Evolutionary conservation across 2,329 filamentous ascomycete genomes (phyloP).

Genomic region (Diaporthe sp.): DNA sequence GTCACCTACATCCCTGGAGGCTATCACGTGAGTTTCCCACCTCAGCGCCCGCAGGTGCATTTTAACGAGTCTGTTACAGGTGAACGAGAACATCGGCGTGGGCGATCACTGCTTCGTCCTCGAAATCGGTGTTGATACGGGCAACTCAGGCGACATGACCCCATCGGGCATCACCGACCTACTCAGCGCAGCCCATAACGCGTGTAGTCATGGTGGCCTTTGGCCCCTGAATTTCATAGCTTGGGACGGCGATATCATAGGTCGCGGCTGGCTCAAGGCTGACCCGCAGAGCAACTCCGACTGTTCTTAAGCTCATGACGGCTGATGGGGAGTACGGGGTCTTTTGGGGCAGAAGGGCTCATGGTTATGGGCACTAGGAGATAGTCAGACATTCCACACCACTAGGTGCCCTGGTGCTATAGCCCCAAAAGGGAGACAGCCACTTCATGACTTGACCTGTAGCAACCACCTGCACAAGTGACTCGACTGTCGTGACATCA

Average conservation of each 20-base stretch:
- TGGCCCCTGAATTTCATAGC: not conserved
- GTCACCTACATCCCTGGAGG: not conserved
- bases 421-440: too few species aligned
- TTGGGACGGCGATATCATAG: not conserved
- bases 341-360: fast-evolving
- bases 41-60: not conserved
- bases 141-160: not conserved
- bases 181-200: fast-evolving
- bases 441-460: too few species aligned
- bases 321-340: not conserved
- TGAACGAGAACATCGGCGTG: not conserved
- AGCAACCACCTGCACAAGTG: too few species aligned
- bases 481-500: too few species aligned
- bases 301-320: not conserved
- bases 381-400: not conserved
- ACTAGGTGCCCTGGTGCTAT: not conserved
- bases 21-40: not conserved
- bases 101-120: not conserved
- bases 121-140: not conserved
- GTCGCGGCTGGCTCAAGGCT: not conserved
- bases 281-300: not conserved
- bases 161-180: not conserved
- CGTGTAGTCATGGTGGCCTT: not conserved
- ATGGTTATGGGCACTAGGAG: not conserved
- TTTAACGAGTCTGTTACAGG: not conserved